A percentile compares a stretch with the other conserved stretches of the same genome.
Conservation (phyloP, 305 asterid species). For the Solanum hybrid region DNA sequence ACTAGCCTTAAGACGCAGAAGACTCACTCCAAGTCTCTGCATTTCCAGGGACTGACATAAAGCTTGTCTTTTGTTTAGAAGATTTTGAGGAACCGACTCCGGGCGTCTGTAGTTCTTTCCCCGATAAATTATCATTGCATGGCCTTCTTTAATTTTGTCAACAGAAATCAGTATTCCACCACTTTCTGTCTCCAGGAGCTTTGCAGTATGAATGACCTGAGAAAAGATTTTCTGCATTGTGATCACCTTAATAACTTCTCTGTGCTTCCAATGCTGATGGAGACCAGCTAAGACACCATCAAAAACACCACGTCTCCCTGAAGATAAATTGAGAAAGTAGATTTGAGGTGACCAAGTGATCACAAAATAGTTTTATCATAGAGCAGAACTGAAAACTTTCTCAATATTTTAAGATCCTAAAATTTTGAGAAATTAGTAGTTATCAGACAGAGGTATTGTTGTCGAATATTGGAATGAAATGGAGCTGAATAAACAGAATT, state of each 20-base stretch:
- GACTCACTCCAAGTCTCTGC: constrained; percentile 89
- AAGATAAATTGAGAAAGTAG: constrained; percentile 12
- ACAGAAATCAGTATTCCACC: constrained; percentile 67
- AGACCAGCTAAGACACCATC: constrained; percentile 85
- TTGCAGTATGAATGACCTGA: constrained; percentile 62
- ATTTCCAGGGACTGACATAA: constrained; percentile 66
- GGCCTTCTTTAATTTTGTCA: constrained; percentile 82
- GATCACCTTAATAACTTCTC: constrained; percentile 79
- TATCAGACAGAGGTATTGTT: not conserved
- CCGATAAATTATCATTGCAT: constrained; percentile 80
- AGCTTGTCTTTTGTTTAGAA: constrained; percentile 73
- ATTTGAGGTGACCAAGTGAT: not conserved
- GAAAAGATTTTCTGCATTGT: constrained; percentile 71
- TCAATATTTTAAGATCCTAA: not conserved
- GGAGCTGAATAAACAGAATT: not conserved
- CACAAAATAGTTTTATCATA: not conserved
- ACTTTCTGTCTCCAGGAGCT: constrained; percentile 57
- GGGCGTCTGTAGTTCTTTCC: constrained; percentile 93
- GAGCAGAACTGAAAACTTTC: not conserved
- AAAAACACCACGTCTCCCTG: constrained; percentile 96
- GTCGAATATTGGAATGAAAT: not conserved
- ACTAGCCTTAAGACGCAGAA: not conserved
- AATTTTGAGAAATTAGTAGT: not conserved
- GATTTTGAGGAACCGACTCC: constrained; percentile 29
- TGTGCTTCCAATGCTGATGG: constrained; percentile 96